These are phyloP conservation scores for Endogone sp. DNA, from an alignment of 192 early-diverging fungal genomes.

Conservation along the genomic window DNA sequence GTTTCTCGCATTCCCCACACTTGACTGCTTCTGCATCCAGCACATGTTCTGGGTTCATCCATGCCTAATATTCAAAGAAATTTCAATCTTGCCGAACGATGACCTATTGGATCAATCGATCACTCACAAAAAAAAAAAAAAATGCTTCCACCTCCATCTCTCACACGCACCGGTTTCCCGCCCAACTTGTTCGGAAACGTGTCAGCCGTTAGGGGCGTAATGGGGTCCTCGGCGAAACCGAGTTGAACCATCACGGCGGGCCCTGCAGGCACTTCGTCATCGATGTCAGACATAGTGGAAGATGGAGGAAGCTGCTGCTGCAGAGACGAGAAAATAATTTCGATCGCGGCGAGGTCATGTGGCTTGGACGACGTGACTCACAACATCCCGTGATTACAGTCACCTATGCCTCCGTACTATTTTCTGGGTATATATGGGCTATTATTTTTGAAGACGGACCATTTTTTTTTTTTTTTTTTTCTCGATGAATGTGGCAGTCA, in stretches of 20 bases:
- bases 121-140: too few species aligned
- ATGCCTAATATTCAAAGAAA: constrained; percentile 47
- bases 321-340: not conserved
- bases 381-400: too few species aligned
- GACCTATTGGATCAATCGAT: too few species aligned
- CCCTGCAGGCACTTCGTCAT: not conserved
- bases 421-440: too few species aligned
- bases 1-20: constrained; percentile 70
- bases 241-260: constrained; percentile 36
- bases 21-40: constrained; percentile 51
- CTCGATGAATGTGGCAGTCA: too few species aligned
- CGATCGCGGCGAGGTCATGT: too few species aligned
- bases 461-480: too few species aligned
- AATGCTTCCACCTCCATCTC: not conserved
- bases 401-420: too few species aligned
- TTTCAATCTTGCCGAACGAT: too few species aligned
- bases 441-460: too few species aligned
- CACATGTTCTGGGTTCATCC: constrained; percentile 75
- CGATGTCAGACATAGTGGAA: not conserved
- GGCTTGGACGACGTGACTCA: not conserved
- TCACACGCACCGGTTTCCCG: constrained; percentile 67
- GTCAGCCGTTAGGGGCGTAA: constrained; percentile 53
- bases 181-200: constrained; percentile 85
- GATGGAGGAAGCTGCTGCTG: not conserved
- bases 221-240: constrained; percentile 71